These are phyloP conservation scores for Blastobotrys peoriensis DNA, from an alignment of 805 yeast genomes.

Conservation along the genomic window DNA sequence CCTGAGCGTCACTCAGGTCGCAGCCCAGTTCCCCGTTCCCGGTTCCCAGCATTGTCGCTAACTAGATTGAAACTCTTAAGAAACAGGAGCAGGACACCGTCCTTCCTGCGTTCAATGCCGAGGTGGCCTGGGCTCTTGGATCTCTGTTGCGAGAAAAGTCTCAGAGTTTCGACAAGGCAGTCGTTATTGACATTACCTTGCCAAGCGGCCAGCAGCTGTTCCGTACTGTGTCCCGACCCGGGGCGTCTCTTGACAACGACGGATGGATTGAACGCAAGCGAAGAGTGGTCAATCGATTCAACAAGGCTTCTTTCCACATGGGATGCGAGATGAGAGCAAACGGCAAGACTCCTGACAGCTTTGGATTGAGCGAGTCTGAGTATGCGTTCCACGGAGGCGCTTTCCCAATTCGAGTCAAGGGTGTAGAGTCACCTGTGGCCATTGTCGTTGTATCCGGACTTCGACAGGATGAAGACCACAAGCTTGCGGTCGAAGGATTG, in stretches of 20 bases:
- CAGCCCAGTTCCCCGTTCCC: too few relatives aligned
- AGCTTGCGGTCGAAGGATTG: slow-evolving; percentile 16
- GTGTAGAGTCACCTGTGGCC: slow-evolving; percentile 28
- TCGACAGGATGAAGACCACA: slow-evolving; percentile 27
- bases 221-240: slow-evolving; percentile 26
- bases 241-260: slow-evolving; percentile 28
- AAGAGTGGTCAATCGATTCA: slow-evolving; percentile 24
- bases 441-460: slow-evolving; percentile 27
- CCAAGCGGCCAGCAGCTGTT: slow-evolving; percentile 23
- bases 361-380: slow-evolving; percentile 20
- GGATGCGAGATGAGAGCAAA: slow-evolving; percentile 24
- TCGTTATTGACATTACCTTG: slow-evolving; percentile 23
- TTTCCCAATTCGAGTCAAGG: slow-evolving; percentile 28
- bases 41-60: not conserved
- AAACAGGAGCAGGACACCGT: slow-evolving; percentile 24
- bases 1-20: too few relatives aligned
- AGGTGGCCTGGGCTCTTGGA: slow-evolving; percentile 71
- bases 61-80: slow-evolving; percentile 18
- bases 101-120: slow-evolving; percentile 33
- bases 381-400: slow-evolving; percentile 29
- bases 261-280: slow-evolving; percentile 26
- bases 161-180: slow-evolving; percentile 31
- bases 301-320: slow-evolving; percentile 24
- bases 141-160: slow-evolving; percentile 72
- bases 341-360: slow-evolving; percentile 19